These are phyloP conservation scores for Passiflora organensis DNA, from an alignment of 345 rosid species.

Conservation along the genomic window DNA sequence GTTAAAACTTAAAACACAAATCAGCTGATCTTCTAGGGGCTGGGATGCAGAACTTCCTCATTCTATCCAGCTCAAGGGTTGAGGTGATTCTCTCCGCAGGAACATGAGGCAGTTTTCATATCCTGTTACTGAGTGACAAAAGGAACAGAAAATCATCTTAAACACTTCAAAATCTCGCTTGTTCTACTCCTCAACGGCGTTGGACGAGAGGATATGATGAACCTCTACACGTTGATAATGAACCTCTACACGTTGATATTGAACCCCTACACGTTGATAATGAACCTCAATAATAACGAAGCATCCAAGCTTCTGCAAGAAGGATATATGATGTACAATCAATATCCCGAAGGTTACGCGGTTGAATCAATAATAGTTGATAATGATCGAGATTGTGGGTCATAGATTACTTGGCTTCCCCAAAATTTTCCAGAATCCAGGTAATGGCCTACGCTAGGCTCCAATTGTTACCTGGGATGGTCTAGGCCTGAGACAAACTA, in stretches of 20 bases:
- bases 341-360: slow-evolving; percentile 60
- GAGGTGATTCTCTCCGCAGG: slow-evolving; percentile 66
- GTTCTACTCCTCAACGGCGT: slow-evolving; percentile 30
- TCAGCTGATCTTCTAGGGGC: slow-evolving; percentile 56
- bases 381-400: slow-evolving; percentile 45
- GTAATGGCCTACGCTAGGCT: too few species aligned
- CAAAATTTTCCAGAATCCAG: too few species aligned
- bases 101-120: slow-evolving; percentile 58
- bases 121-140: slow-evolving; percentile 56
- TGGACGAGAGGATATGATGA: slow-evolving; percentile 25
- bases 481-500: too few species aligned
- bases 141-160: slow-evolving; percentile 48
- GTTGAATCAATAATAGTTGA: slow-evolving; percentile 53
- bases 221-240: not conserved
- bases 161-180: slow-evolving; percentile 37
- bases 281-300: not conserved
- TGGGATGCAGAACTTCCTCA: slow-evolving; percentile 36
- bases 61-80: slow-evolving; percentile 30
- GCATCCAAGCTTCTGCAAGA: slow-evolving; percentile 46
- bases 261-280: too few species aligned
- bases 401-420: too few species aligned
- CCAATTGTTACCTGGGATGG: too few species aligned
- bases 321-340: slow-evolving; percentile 59
- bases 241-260: not conserved
- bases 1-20: slow-evolving; percentile 54